phyloP scores from a whole-genome alignment of 495 filamentous ascomycete genomes.

The Penicillium chermesinum region DNA sequence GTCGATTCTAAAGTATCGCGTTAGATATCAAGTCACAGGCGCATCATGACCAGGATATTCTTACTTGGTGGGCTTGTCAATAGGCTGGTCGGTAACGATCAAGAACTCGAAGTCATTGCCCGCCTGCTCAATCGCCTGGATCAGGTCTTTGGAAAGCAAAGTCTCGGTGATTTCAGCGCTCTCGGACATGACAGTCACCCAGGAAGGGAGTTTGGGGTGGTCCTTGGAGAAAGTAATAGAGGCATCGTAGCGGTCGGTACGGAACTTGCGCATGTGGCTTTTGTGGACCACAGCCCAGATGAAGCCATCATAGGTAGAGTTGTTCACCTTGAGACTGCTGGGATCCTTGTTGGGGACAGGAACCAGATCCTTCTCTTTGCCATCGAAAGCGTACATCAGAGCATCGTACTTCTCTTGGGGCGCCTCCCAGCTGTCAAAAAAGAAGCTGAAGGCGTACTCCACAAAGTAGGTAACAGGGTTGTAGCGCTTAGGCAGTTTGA shows the following conservation, averaged over 20 bases:
- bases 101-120: slow-evolving; percentile 82
- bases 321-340: slow-evolving; percentile 50
- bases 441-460: slow-evolving; percentile 65
- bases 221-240: slow-evolving; percentile 91
- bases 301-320: slow-evolving; percentile 81
- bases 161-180: slow-evolving; percentile 91
- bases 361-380: slow-evolving; percentile 73
- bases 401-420: slow-evolving; percentile 70
- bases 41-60: slow-evolving; percentile 15
- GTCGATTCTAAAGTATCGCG: slow-evolving; percentile 56
- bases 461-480: slow-evolving; percentile 72
- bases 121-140: slow-evolving; percentile 72
- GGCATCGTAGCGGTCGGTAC: slow-evolving; percentile 91
- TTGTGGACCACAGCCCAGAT: slow-evolving; percentile 97
- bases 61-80: slow-evolving; percentile 85
- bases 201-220: slow-evolving; percentile 79
- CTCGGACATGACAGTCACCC: slow-evolving; percentile 95
- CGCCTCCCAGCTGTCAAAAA: slow-evolving; percentile 67
- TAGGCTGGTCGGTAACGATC: slow-evolving; percentile 84
- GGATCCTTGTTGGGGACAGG: slow-evolving; percentile 51
- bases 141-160: slow-evolving; percentile 76
- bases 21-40: slow-evolving; percentile 5
- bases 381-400: slow-evolving; percentile 81
- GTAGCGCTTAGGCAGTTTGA: slow-evolving; percentile 81
- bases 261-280: slow-evolving; percentile 80